These are phyloP conservation scores for Botryotinia globosa DNA, from an alignment of 2,329 filamentous ascomycete genomes.

Conservation along the genomic window DNA sequence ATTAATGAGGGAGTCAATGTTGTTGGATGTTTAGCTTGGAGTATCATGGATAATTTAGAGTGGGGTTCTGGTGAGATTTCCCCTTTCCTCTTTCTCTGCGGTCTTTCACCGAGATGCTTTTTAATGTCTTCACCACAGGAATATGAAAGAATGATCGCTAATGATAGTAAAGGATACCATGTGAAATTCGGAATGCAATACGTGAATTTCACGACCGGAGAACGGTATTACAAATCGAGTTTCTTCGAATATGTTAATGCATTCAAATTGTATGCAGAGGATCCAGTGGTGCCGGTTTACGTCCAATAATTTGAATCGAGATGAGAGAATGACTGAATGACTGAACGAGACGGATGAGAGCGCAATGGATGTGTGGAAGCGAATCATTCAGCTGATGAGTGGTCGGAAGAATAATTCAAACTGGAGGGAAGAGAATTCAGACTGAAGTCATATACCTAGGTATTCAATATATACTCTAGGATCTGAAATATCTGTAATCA, in stretches of 20 bases:
- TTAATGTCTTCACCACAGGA: background rate
- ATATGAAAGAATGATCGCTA: background rate
- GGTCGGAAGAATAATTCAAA: background rate
- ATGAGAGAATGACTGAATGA: background rate
- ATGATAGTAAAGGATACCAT: conserved; percentile 22
- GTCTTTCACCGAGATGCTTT: background rate
- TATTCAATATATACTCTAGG: background rate
- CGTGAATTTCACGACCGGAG: conserved; percentile 43
- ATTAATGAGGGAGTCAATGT: conserved; percentile 78
- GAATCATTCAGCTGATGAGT: background rate
- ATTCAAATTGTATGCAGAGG: conserved; percentile 32
- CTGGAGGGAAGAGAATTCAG: background rate
- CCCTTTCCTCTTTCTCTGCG: too few relatives aligned
- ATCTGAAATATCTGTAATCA: background rate
- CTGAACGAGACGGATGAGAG: background rate
- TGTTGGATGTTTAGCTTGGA: conserved; percentile 82
- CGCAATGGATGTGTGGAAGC: too few relatives aligned
- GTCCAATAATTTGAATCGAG: conserved; percentile 8
- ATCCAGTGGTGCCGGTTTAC: conserved; percentile 32
- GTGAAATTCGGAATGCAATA: conserved; percentile 35
- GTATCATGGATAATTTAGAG: conserved; percentile 61
- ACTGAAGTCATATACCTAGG: background rate
- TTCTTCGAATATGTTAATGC: conserved; percentile 36
- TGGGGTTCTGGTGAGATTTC: conserved; percentile 41
- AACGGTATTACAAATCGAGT: conserved; percentile 32